These are phyloP conservation scores for Yamadazyma insecticola DNA, from an alignment of 805 yeast genomes.

Conservation along the genomic window DNA sequence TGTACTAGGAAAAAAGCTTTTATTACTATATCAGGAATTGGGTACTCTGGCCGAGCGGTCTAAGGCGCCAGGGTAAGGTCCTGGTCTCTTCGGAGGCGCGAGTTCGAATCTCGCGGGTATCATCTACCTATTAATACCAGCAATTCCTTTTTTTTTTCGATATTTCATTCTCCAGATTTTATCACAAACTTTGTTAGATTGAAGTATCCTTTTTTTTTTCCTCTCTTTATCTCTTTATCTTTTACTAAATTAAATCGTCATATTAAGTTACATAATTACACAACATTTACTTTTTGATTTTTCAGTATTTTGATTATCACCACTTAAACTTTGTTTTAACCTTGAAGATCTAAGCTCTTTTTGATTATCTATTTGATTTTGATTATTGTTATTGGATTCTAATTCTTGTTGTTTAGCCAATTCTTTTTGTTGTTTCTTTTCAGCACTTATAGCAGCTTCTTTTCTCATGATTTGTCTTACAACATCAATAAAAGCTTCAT, in stretches of 20 bases:
- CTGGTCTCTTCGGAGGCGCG: slow-evolving; percentile 45
- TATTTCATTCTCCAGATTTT: neutral
- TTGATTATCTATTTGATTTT: slow-evolving; percentile 6
- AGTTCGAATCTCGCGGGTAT: slow-evolving; percentile 43
- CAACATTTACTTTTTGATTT: slow-evolving; percentile 24
- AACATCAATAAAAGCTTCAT: slow-evolving; percentile 83
- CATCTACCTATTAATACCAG: slow-evolving; percentile 27
- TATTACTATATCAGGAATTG: slow-evolving; percentile 28
- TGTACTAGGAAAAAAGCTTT: too few relatives aligned
- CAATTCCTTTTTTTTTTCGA: slow-evolving; percentile 22
- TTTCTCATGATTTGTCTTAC: slow-evolving; percentile 85
- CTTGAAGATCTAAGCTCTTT: slow-evolving; percentile 8
- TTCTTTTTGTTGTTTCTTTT: slow-evolving; percentile 42
- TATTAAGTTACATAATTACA: slow-evolving; percentile 25
- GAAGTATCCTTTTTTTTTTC: slow-evolving; percentile 2
- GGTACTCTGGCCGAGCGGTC: slow-evolving; percentile 44
- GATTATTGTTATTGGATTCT: slow-evolving; percentile 5
- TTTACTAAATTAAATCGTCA: too few relatives aligned
- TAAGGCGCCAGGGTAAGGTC: slow-evolving; percentile 45
- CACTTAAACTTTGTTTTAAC: slow-evolving; percentile 10
- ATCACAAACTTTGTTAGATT: too few relatives aligned
- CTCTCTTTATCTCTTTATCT: neutral
- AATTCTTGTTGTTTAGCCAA: slow-evolving; percentile 33
- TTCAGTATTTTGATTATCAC: slow-evolving; percentile 8
- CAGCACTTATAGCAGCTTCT: slow-evolving; percentile 47